These are phyloP conservation scores for Endocarpon pusillum DNA, from an alignment of 495 filamentous ascomycete species.

Conservation along the genomic window DNA sequence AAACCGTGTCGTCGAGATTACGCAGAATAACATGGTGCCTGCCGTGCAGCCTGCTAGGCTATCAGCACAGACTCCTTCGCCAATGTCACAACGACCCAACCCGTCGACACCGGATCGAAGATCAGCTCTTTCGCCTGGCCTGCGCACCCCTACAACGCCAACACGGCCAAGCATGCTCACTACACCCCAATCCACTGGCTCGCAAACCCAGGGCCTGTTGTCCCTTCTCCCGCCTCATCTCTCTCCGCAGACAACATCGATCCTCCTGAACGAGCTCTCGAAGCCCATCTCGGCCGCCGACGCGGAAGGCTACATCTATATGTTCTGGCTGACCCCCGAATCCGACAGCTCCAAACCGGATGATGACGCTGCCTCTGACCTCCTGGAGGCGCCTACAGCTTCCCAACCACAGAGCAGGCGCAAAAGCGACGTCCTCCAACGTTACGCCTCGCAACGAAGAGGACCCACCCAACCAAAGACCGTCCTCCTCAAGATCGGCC, in stretches of 20 bases:
- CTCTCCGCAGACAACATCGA: slow-evolving; percentile 45
- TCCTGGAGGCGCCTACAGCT: slow-evolving; percentile 30
- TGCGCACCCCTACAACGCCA: slow-evolving; percentile 4
- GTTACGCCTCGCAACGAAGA: slow-evolving; percentile 29
- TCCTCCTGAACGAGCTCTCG: slow-evolving; percentile 54
- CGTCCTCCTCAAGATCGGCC: slow-evolving; percentile 81
- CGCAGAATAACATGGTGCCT: background rate
- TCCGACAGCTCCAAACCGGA: slow-evolving; percentile 29
- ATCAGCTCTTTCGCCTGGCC: background rate
- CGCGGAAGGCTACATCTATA: slow-evolving; percentile 90
- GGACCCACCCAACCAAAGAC: slow-evolving; percentile 26
- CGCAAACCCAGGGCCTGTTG: slow-evolving; percentile 31
- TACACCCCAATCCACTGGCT: slow-evolving; percentile 22
- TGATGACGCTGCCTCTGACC: slow-evolving; percentile 37
- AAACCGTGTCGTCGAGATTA: no score
- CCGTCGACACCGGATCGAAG: background rate
- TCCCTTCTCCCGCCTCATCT: slow-evolving; percentile 48
- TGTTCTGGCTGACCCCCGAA: slow-evolving; percentile 73
- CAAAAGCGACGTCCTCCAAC: slow-evolving; percentile 47
- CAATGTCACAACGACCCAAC: background rate
- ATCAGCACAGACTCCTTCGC: background rate
- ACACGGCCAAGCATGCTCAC: slow-evolving; percentile 8
- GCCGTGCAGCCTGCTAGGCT: no score
- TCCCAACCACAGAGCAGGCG: slow-evolving; percentile 32
- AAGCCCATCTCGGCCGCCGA: slow-evolving; percentile 67